Percentiles rank a stretch among this genome's conserved stretches.
phyloP scores from a whole-genome alignment of 2,329 filamentous ascomycete species.

The Penicillium verrucosum region DNA sequence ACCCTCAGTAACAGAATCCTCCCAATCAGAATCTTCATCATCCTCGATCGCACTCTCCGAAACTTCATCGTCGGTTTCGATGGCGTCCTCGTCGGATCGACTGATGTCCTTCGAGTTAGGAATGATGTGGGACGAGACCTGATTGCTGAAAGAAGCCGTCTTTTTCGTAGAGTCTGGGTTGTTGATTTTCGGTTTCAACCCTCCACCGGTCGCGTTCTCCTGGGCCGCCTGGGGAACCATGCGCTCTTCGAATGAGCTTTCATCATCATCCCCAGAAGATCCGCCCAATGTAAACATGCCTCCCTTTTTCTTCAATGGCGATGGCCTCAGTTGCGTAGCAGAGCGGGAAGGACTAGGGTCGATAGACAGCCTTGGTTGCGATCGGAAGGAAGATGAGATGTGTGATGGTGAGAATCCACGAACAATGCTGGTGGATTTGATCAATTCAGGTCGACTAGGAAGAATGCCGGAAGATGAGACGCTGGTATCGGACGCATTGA shows the following conservation, averaged over 20 bases:
- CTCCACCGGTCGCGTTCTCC: slow-evolving; percentile 55
- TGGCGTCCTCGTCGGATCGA: slow-evolving; percentile 55
- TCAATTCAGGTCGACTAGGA: slow-evolving; percentile 47
- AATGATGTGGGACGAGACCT: slow-evolving; percentile 67
- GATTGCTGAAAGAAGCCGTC: slow-evolving; percentile 75
- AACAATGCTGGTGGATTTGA: slow-evolving; percentile 66
- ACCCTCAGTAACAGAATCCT: slow-evolving; percentile 72
- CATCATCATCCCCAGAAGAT: slow-evolving; percentile 80
- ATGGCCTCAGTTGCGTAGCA: slow-evolving; percentile 60
- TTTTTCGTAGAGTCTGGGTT: slow-evolving; percentile 58
- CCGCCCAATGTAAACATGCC: slow-evolving; percentile 70
- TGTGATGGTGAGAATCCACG: slow-evolving; percentile 81
- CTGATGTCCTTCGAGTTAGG: slow-evolving; percentile 54
- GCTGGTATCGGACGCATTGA: slow-evolving; percentile 58
- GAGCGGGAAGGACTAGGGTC: slow-evolving; percentile 53
- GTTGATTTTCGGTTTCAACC: slow-evolving; percentile 39
- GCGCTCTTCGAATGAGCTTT: slow-evolving; percentile 67
- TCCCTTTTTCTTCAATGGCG: slow-evolving; percentile 61
- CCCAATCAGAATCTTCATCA: slow-evolving; percentile 61
- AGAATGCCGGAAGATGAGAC: slow-evolving; percentile 53
- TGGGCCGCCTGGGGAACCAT: slow-evolving; percentile 53
- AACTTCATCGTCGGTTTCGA: slow-evolving; percentile 63
- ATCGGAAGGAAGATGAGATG: slow-evolving; percentile 66
- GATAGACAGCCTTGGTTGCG: slow-evolving; percentile 53
- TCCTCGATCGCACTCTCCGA: slow-evolving; percentile 82